Conservation (phyloP, 2,329 filamentous ascomycete species). For the Elsinoe arachidis region DNA sequence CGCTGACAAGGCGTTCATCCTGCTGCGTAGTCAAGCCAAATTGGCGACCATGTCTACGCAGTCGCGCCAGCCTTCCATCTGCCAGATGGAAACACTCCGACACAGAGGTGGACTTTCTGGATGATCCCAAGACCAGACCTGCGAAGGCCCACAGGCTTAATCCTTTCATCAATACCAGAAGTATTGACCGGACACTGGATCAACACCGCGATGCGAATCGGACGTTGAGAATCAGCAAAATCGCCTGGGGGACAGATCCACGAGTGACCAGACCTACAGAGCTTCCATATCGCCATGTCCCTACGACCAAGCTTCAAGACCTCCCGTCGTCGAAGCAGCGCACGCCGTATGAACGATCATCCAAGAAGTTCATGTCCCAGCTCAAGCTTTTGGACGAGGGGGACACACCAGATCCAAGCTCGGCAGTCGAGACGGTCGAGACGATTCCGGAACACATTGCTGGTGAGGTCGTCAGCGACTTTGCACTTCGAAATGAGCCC, state of each 20-base stretch:
- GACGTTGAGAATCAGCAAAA: not conserved
- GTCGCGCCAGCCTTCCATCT: not conserved
- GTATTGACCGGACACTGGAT: not conserved
- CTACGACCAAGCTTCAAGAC: not conserved
- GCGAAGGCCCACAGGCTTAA: not conserved
- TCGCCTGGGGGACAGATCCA: not conserved
- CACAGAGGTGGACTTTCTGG: not conserved
- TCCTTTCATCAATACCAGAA: not conserved
- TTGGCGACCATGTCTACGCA: not conserved
- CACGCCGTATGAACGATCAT: not conserved
- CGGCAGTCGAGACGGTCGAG: too few relatives aligned
- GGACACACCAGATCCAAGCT: too few relatives aligned
- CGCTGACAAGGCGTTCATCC: not conserved
- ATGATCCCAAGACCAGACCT: not conserved
- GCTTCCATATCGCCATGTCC: not conserved
- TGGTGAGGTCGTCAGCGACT: too few relatives aligned
- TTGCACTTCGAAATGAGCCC: too few relatives aligned
- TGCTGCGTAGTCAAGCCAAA: not conserved
- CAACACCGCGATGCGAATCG: constrained; percentile 7
- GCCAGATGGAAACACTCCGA: not conserved
- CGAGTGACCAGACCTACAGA: not conserved
- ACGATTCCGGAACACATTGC: too few relatives aligned
- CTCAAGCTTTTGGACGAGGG: not conserved
- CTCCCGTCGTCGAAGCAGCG: not conserved
- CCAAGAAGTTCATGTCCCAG: not conserved